phyloP scores from a whole-genome alignment of 495 filamentous ascomycete species.

The Bryoglossum gracile region DNA sequence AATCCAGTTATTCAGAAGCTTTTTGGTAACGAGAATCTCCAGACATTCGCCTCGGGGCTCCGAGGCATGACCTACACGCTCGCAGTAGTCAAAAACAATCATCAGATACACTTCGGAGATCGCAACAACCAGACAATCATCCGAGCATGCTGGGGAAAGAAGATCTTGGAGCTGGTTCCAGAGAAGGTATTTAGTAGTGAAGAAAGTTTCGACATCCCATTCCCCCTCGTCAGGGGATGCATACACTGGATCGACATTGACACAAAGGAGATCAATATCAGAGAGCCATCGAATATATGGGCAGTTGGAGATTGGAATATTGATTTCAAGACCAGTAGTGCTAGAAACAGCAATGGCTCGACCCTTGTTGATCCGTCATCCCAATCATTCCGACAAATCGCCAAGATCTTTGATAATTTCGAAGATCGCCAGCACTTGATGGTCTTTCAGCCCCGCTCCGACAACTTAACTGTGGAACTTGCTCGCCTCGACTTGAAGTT shows the following conservation, averaged over 20 bases:
- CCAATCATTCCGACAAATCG: slow-evolving; percentile 24
- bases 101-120: slow-evolving; percentile 45
- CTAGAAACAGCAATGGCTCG: slow-evolving; percentile 15
- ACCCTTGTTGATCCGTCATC: slow-evolving; percentile 27
- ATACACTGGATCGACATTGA: slow-evolving; percentile 54
- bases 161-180: slow-evolving; percentile 33
- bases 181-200: slow-evolving; percentile 20
- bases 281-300: slow-evolving; percentile 40
- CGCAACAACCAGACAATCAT: slow-evolving; percentile 34
- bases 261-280: slow-evolving; percentile 42
- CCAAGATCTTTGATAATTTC: slow-evolving; percentile 32
- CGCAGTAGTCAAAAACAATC: slow-evolving; percentile 18
- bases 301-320: slow-evolving; percentile 25
- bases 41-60: slow-evolving; percentile 37
- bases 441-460: slow-evolving; percentile 29
- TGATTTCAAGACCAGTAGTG: slow-evolving; percentile 20
- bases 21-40: slow-evolving; percentile 40
- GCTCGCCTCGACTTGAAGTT: slow-evolving; percentile 39
- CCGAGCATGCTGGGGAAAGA: slow-evolving; percentile 20
- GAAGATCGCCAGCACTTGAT: slow-evolving; percentile 28
- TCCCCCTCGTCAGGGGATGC: slow-evolving; percentile 37
- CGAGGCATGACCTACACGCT: slow-evolving; percentile 42
- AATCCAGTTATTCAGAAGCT: slow-evolving; percentile 34
- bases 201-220: slow-evolving; percentile 41
- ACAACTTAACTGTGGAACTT: slow-evolving; percentile 26